Percentiles rank a stretch among this genome's conserved stretches.
Evolutionary conservation across 129 eudicot genomes (phyloP).

Genomic region (Flaveria bidentis): DNA sequence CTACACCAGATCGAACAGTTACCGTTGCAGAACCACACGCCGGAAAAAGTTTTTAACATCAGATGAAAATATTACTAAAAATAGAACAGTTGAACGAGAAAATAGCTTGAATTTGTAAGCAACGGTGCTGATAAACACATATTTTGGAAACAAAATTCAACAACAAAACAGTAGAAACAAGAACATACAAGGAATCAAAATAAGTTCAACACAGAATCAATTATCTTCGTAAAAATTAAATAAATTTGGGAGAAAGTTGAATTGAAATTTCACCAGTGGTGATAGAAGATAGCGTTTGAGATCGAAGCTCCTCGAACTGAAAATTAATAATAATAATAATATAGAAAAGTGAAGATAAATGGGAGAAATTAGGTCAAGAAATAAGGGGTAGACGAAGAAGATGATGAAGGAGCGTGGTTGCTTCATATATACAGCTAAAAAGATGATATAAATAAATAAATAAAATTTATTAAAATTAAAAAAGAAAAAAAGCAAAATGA

Average conservation of each 20-base stretch:
- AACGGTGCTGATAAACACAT: no score
- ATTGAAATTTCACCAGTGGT: neutral
- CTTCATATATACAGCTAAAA: constrained; percentile 12
- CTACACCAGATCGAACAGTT: no score
- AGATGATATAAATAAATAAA: neutral
- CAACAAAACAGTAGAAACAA: no score
- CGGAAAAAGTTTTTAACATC: neutral
- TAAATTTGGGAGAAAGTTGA: neutral
- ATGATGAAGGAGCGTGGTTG: constrained; percentile 6
- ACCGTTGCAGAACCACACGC: neutral
- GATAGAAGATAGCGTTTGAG: neutral
- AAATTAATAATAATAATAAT: neutral
- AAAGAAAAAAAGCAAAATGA: no score
- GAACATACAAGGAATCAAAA: neutral
- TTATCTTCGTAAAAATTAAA: neutral
- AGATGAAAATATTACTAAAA: constrained; percentile 19
- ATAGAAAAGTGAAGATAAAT: neutral
- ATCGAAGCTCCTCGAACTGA: neutral
- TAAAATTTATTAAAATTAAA: neutral
- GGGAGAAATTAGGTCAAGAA: neutral
- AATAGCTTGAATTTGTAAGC: neutral
- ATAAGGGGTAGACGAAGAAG: constrained; percentile 5
- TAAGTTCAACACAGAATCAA: neutral
- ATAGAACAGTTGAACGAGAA: neutral
- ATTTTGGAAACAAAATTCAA: no score